These are phyloP conservation scores for Chaetomium fimeti DNA, from an alignment of 495 filamentous ascomycete species.

Conservation along the genomic window DNA sequence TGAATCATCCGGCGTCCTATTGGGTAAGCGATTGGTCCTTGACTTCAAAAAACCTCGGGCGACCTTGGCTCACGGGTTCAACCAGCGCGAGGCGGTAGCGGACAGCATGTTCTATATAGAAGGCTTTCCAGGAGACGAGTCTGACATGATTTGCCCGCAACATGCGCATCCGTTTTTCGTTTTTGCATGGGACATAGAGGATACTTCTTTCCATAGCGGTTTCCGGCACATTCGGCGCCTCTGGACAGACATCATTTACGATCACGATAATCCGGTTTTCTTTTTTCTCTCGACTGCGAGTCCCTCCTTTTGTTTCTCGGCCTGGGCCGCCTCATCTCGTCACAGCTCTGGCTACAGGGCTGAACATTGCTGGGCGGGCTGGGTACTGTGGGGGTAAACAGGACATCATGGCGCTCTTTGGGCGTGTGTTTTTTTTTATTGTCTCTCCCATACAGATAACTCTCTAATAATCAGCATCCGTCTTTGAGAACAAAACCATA, in stretches of 20 bases:
- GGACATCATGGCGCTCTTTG: slow-evolving; percentile 21
- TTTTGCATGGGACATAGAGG: slow-evolving; percentile 41
- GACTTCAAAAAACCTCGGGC: not conserved
- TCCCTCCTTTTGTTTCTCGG: slow-evolving; percentile 18
- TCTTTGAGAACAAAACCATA: slow-evolving; percentile 29
- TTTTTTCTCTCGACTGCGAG: slow-evolving; percentile 17
- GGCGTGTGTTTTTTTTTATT: slow-evolving; percentile 13
- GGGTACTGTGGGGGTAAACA: slow-evolving; percentile 5
- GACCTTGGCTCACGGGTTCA: slow-evolving; percentile 9
- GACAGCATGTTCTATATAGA: slow-evolving; percentile 29
- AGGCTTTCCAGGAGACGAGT: slow-evolving; percentile 28
- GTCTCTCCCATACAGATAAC: slow-evolving; percentile 23
- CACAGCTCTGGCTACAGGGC: slow-evolving; percentile 19
- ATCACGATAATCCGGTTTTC: slow-evolving; percentile 29
- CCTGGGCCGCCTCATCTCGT: slow-evolving; percentile 23
- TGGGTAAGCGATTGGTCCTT: slow-evolving; percentile 21
- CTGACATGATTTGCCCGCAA: slow-evolving; percentile 35
- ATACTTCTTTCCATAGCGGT: slow-evolving; percentile 35
- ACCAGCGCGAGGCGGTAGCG: slow-evolving; percentile 11
- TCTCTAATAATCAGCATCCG: slow-evolving; percentile 36
- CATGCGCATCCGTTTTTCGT: slow-evolving; percentile 25
- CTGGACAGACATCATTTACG: slow-evolving; percentile 34
- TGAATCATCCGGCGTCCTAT: slow-evolving; percentile 21
- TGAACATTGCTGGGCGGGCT: slow-evolving; percentile 18
- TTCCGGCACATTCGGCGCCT: slow-evolving; percentile 28